phyloP scores from a whole-genome alignment of 306 rosid species.

The Astragalus glycyphyllos region DNA sequence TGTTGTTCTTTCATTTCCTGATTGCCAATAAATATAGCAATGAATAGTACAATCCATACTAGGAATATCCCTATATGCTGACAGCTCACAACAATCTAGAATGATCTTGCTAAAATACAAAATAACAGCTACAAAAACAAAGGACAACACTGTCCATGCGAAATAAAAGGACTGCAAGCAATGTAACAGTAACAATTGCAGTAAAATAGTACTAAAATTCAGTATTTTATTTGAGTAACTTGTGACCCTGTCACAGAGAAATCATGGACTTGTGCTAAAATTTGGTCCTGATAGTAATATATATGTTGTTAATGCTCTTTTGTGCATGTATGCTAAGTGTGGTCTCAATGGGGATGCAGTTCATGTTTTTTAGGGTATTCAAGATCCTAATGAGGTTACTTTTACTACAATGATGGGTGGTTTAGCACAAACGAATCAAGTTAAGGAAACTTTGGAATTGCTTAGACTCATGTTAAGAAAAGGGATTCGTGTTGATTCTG shows the following conservation, averaged over 20 bases:
- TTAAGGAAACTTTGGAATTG: conserved; percentile 58
- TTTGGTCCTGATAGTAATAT: conserved; percentile 61
- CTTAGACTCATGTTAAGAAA: conserved; percentile 68
- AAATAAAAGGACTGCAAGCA: too few relatives aligned
- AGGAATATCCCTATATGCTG: too few relatives aligned
- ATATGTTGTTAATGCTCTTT: conserved; percentile 64
- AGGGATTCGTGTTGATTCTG: conserved; percentile 63
- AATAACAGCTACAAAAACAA: too few relatives aligned
- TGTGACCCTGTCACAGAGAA: background rate
- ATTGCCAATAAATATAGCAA: too few relatives aligned
- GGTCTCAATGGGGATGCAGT: conserved; percentile 59
- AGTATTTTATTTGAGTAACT: too few relatives aligned
- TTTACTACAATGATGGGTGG: conserved; percentile 79
- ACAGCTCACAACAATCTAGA: too few relatives aligned
- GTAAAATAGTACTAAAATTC: too few relatives aligned
- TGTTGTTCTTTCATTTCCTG: too few relatives aligned
- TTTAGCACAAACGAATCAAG: conserved; percentile 53
- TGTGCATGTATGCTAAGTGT: conserved; percentile 71
- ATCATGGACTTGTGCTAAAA: conserved; percentile 68
- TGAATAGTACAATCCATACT: too few relatives aligned
- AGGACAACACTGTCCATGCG: too few relatives aligned
- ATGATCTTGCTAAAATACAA: too few relatives aligned
- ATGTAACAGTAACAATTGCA: too few relatives aligned
- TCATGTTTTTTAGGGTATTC: conserved; percentile 57
- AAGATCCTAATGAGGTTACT: conserved; percentile 75